These are phyloP conservation scores for Ceratocystis harringtonii DNA, from an alignment of 2,329 filamentous ascomycete genomes.

Conservation along the genomic window DNA sequence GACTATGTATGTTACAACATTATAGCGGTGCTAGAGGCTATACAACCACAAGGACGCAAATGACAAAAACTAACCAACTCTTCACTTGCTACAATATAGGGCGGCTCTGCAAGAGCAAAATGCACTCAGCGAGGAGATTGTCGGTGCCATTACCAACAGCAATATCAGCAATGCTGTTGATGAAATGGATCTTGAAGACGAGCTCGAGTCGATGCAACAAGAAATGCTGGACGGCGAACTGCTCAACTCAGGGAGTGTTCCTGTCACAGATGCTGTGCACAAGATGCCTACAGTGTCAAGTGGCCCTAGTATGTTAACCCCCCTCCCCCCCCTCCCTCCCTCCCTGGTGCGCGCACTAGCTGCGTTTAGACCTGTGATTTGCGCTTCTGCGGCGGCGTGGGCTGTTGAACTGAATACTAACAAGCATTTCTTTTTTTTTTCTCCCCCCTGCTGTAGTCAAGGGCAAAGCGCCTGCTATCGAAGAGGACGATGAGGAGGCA, in stretches of 20 bases:
- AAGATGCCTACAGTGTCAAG: constrained; percentile 61
- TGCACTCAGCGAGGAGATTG: constrained; percentile 84
- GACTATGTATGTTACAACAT: constrained; percentile 59
- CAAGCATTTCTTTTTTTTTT: not conserved
- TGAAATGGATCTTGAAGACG: constrained; percentile 72
- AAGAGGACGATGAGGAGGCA: constrained; percentile 91
- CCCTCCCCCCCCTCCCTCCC: not conserved
- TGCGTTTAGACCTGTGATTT: not conserved
- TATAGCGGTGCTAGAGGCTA: not conserved
- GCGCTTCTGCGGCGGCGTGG: no score
- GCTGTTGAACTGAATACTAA: not conserved
- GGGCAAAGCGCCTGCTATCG: constrained; percentile 33
- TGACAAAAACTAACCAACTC: constrained; percentile 7
- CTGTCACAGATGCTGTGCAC: constrained; percentile 62
- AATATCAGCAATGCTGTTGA: constrained; percentile 56
- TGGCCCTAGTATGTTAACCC: constrained; percentile 52
- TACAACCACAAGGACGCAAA: not conserved
- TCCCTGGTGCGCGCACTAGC: not conserved
- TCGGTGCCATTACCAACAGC: constrained; percentile 63
- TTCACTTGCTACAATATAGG: constrained; percentile 35
- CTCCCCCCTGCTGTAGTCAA: constrained; percentile 28
- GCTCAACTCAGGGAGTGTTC: constrained; percentile 74
- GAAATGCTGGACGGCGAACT: constrained; percentile 88
- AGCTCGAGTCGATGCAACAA: constrained; percentile 77
- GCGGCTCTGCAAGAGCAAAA: constrained; percentile 85